Base-by-base conservation (phyloP, 768 basidiomycete genomes). In the Lactarius tabidus region DNA sequence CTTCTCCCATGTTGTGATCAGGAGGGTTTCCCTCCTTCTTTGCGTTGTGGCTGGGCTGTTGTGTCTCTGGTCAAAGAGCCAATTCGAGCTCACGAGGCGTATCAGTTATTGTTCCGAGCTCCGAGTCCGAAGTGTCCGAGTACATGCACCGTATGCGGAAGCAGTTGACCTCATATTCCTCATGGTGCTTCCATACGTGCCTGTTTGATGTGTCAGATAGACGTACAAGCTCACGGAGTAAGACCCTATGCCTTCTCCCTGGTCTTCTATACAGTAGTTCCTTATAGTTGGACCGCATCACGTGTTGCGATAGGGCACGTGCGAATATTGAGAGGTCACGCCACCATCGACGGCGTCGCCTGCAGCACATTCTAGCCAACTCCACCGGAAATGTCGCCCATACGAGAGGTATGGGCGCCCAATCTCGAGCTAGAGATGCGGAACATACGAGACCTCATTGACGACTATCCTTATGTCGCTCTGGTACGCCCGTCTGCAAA, bases 381-480 rank as follows among this genome's bases (percentile, higher is more conserved):
- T 33, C 43, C 9, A 43, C 23, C 28, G 36, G 36, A 61, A 51
- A 90, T 91, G 88, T 82, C 88, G 68, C 86, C 88, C 76, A 95
- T 95, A 85, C 85, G 88, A 71, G 94, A 99, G 72, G 96, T 99
- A 71, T 99, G 96, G 95, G 85, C 86, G 2, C 88, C 87, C 41
- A 97, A 95, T 77, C 87, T 99, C 67, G 95, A 98, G 68, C 79
- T 82, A 43, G 97, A 98, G 79, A 95, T 99, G 86, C 85, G 85
- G 14, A 86, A 85, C 70, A 88, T 98, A 62, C 85, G 97, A 59
- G 86, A 89, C 57, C 78, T 90, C 65, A 90, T 98, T 69, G 96
- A 97, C 71, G 81, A 84, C 70, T 97, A 93, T 79, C 91, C 95
- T 12, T 97, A 88, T 78, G 86, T 99, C 73, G 93, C 95, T 71